These are phyloP conservation scores for Pythium volutum DNA, from an alignment of 352 stramenopile species.

Conservation along the genomic window DNA sequence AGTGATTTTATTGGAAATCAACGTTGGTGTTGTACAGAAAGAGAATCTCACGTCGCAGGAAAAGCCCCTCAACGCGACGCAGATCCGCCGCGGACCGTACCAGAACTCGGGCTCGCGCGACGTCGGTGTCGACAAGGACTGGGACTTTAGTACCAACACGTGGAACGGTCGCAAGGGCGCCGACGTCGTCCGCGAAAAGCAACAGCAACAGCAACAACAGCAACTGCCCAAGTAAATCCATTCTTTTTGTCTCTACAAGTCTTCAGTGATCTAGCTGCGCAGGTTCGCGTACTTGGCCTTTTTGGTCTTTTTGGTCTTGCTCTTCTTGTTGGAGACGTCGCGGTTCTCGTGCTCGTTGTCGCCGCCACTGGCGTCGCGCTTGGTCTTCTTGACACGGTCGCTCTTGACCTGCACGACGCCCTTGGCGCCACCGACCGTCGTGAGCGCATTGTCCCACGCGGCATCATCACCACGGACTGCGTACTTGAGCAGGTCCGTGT, in stretches of 20 bases:
- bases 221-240: neutral
- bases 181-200: slow-evolving; percentile 27
- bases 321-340: slow-evolving; percentile 39
- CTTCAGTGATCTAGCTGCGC: neutral
- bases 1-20: no score
- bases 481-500: slow-evolving; percentile 95
- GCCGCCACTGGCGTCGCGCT: slow-evolving; percentile 39
- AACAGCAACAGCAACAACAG: slow-evolving; percentile 7
- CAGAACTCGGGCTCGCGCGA: slow-evolving; percentile 79
- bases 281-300: slow-evolving; percentile 74
- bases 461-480: slow-evolving; percentile 91
- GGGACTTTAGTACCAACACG: slow-evolving; percentile 68
- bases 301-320: slow-evolving; percentile 57
- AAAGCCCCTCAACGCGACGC: slow-evolving; percentile 58
- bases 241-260: neutral
- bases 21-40: slow-evolving; percentile 33
- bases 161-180: slow-evolving; percentile 49
- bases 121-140: slow-evolving; percentile 78
- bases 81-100: slow-evolving; percentile 80
- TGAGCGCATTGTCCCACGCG: slow-evolving; percentile 86
- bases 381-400: slow-evolving; percentile 54
- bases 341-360: slow-evolving; percentile 38
- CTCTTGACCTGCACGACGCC: slow-evolving; percentile 84
- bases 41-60: slow-evolving; percentile 60
- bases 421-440: slow-evolving; percentile 32